Evolutionary conservation across 345 rosid species (phyloP).

Genomic region (Odontarrhena argentea): DNA sequence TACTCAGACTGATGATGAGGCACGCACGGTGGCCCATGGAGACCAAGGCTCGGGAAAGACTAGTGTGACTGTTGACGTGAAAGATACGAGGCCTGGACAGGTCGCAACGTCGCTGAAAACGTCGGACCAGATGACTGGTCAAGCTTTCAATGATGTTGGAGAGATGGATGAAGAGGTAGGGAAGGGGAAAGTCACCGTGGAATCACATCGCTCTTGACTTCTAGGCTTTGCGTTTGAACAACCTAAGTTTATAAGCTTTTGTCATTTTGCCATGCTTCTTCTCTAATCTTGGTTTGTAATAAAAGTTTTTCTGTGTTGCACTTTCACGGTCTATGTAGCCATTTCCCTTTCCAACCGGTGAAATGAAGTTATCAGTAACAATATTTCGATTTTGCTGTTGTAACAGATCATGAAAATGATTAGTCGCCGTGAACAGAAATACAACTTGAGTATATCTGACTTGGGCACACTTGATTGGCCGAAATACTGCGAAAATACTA

Average conservation of each 20-base stretch:
- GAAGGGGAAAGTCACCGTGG: conserved; percentile 18
- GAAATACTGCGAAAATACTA: too few species aligned
- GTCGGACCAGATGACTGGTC: conserved; percentile 65
- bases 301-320: not conserved
- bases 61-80: conserved; percentile 31
- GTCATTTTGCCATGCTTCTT: not conserved
- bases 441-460: too few species aligned
- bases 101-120: conserved; percentile 48
- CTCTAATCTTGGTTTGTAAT: conserved; percentile 15
- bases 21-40: conserved; percentile 24
- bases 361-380: not conserved
- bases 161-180: conserved; percentile 40
- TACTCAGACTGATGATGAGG: conserved; percentile 40
- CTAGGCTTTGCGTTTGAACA: not conserved
- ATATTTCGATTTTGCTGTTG: not conserved
- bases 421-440: too few species aligned
- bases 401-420: not conserved
- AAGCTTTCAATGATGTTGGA: conserved; percentile 72
- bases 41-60: conserved; percentile 40
- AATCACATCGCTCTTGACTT: not conserved
- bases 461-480: too few species aligned
- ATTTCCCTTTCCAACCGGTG: not conserved
- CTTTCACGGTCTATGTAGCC: not conserved
- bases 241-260: not conserved
- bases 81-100: conserved; percentile 30